Percentiles rank a stretch among this genome's conserved stretches.
These are phyloP conservation scores for Kwoniella shandongensis DNA, from an alignment of 768 basidiomycete species.

Conservation along the genomic window DNA sequence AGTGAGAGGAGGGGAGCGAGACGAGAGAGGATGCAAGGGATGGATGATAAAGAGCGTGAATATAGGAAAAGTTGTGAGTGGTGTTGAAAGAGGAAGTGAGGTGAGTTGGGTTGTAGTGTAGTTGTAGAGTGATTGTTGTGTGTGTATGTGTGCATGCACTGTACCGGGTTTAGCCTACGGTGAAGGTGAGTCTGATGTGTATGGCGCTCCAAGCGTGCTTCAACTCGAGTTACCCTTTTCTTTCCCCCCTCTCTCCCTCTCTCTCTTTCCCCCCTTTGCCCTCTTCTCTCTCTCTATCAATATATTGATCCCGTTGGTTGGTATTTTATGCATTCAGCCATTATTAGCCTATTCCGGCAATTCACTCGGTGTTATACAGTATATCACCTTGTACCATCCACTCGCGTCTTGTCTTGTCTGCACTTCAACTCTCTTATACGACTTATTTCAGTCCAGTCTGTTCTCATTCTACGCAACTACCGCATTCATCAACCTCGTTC, in stretches of 20 bases:
- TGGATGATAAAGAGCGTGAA: constrained; percentile 3
- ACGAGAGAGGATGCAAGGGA: constrained; percentile 1
- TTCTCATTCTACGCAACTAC: too few relatives aligned
- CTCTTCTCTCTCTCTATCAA: too few relatives aligned
- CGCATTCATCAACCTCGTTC: too few relatives aligned
- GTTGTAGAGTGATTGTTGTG: neutral
- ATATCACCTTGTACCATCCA: neutral
- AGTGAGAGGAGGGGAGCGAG: neutral
- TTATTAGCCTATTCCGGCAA: constrained; percentile 13
- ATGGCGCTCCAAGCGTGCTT: too few relatives aligned
- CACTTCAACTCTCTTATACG: too few relatives aligned
- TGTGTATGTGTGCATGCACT: neutral
- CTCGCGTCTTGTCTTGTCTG: too few relatives aligned
- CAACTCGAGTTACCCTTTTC: too few relatives aligned
- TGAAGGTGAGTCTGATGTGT: too few relatives aligned
- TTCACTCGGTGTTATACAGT: constrained; percentile 10
- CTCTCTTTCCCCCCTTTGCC: too few relatives aligned
- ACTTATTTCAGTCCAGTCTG: too few relatives aligned
- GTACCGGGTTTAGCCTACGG: neutral
- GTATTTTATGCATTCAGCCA: constrained; percentile 5
- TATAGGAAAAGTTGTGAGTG: constrained; percentile 3
- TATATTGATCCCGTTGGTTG: too few relatives aligned
- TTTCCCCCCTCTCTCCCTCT: too few relatives aligned
- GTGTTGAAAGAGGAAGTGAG: neutral
- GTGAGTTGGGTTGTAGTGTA: neutral